phyloP scores from a whole-genome alignment of 768 basidiomycete genomes.

The Boletus rubescentipes region DNA sequence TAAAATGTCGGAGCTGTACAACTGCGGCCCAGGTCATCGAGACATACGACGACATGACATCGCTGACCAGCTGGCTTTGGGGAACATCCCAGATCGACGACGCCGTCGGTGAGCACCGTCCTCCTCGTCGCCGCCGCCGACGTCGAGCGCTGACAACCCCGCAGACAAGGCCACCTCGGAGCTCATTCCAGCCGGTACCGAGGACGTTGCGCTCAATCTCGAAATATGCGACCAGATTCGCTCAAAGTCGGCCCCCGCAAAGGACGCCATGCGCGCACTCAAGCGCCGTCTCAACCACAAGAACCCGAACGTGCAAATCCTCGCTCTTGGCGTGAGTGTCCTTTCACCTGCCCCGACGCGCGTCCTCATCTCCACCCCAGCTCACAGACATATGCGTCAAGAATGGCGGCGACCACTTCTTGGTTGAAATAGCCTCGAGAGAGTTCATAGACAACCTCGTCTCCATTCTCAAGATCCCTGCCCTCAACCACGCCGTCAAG shows the following conservation, averaged over 20 bases:
- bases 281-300: constrained; percentile 87
- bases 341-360: background rate
- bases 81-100: constrained; percentile 82
- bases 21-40: constrained; percentile 18
- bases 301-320: constrained; percentile 93
- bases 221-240: constrained; percentile 98
- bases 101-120: constrained; percentile 62
- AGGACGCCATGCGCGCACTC: constrained; percentile 85
- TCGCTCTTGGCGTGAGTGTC: constrained; percentile 75
- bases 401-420: constrained; percentile 94
- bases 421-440: constrained; percentile 78
- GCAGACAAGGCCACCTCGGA: constrained; percentile 95
- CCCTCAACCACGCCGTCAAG: constrained; percentile 80
- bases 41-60: constrained; percentile 45
- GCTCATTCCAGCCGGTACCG: constrained; percentile 73
- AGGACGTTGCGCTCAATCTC: constrained; percentile 91
- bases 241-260: constrained; percentile 81
- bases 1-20: background rate
- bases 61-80: constrained; percentile 71
- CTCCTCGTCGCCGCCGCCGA: background rate
- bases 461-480: constrained; percentile 78
- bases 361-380: constrained; percentile 37
- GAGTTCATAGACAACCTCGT: constrained; percentile 95
- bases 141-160: constrained; percentile 27
- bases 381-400: constrained; percentile 91